Percentiles rank a stretch among this genome's conserved stretches.
These are phyloP conservation scores for Coelastrella sp. DNA, from an alignment of 139 green algal genomes.

Conservation along the genomic window DNA sequence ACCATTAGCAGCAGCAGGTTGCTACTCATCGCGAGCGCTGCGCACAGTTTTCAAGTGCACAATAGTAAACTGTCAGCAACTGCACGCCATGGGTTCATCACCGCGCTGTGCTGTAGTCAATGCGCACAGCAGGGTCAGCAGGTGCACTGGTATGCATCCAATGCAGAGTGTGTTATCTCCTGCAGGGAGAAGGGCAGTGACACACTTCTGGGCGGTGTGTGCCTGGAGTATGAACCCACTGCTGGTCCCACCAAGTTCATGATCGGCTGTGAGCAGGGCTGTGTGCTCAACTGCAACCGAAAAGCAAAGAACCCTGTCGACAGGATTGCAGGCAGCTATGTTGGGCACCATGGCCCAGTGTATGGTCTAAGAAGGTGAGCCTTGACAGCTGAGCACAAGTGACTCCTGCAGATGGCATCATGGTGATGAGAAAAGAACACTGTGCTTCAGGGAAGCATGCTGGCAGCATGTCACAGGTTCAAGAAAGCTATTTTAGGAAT, in stretches of 20 bases:
- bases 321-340: slow-evolving; percentile 81
- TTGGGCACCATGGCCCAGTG: slow-evolving; percentile 89
- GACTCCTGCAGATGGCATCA: background rate
- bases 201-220: slow-evolving; percentile 73
- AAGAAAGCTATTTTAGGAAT: too few species aligned
- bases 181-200: slow-evolving; percentile 75
- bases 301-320: slow-evolving; percentile 94
- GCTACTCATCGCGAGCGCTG: background rate
- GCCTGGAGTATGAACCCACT: slow-evolving; percentile 85
- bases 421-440: background rate
- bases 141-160: too few species aligned
- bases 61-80: background rate
- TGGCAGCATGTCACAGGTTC: background rate
- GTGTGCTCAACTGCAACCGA: slow-evolving; percentile 88
- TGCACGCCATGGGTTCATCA: background rate
- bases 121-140: too few species aligned
- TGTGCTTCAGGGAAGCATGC: background rate
- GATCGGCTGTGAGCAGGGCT: slow-evolving; percentile 90
- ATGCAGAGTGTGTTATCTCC: background rate
- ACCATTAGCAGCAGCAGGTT: background rate
- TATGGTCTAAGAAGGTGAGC: slow-evolving; percentile 70
- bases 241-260: slow-evolving; percentile 97
- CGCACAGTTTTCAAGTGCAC: too few species aligned
- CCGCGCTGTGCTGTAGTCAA: too few species aligned
- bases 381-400: background rate